A percentile compares a stretch with the other conserved stretches of the same genome.
phyloP scores from a whole-genome alignment of 192 early-diverging fungal genomes.

The Podila epigama region DNA sequence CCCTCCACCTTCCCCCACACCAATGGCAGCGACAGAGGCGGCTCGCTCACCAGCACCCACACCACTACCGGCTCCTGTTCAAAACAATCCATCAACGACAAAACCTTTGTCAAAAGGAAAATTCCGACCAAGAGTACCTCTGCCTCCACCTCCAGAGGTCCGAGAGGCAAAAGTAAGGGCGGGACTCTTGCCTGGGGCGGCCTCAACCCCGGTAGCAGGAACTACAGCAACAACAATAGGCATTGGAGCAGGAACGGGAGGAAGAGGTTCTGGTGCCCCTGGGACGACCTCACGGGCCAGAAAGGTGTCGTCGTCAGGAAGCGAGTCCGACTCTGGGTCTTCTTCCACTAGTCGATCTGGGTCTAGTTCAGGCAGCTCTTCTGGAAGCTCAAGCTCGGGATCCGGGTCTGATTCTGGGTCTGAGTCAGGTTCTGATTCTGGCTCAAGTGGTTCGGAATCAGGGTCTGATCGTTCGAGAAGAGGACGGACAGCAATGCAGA shows the following conservation, averaged over 20 bases:
- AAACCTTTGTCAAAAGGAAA: neutral
- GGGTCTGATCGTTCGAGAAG: neutral
- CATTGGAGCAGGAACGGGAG: too few relatives aligned
- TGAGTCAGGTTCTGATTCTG: conserved; percentile 27
- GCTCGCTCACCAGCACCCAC: conserved; percentile 1
- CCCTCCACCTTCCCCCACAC: neutral
- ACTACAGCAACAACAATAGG: neutral
- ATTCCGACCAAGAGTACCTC: neutral
- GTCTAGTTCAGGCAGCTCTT: conserved; percentile 12
- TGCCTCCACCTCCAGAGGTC: neutral
- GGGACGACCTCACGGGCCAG: neutral
- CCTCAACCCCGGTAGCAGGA: neutral
- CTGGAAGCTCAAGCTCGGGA: conserved; percentile 35
- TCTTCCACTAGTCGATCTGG: conserved; percentile 26
- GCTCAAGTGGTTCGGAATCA: conserved; percentile 22
- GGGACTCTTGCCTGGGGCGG: neutral
- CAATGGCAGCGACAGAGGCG: neutral
- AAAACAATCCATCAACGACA: neutral
- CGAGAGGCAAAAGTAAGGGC: neutral
- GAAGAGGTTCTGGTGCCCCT: too few relatives aligned
- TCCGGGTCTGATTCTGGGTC: conserved; percentile 36
- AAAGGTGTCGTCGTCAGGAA: conserved; percentile 35
- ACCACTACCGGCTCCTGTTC: conserved; percentile 11
- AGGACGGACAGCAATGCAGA: neutral
- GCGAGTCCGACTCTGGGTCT: conserved; percentile 37